Evolutionary conservation across 306 rosid species (phyloP).

Genomic region (Sicyos baderoa): DNA sequence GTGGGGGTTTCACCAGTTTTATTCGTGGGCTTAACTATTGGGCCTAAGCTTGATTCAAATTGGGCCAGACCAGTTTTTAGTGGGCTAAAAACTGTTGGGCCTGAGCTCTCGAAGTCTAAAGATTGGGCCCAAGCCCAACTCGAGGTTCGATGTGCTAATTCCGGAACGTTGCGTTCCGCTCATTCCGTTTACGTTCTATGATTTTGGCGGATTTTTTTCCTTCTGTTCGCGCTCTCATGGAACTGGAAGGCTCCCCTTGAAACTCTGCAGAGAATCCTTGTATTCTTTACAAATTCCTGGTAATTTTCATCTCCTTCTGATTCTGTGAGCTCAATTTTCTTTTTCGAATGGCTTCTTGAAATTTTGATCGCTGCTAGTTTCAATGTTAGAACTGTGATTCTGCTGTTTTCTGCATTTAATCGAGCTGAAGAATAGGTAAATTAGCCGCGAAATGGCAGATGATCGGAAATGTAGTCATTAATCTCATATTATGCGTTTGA

Average conservation of each 20-base stretch:
- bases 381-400: not conserved
- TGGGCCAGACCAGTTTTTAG: not conserved
- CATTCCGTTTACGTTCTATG: not conserved
- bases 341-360: not conserved
- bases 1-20: not conserved
- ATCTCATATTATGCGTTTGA: not conserved
- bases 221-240: slow-evolving; percentile 4
- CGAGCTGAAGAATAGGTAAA: not conserved
- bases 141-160: not conserved
- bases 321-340: not conserved
- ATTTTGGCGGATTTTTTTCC: not conserved
- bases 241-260: not conserved
- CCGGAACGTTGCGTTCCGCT: not conserved
- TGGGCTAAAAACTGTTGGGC: not conserved
- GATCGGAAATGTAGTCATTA: slow-evolving; percentile 6
- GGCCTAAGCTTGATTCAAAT: not conserved
- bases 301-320: not conserved
- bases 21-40: not conserved
- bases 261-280: not conserved
- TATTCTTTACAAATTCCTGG: not conserved
- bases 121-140: too few relatives aligned
- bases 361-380: not conserved
- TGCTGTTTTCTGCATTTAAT: not conserved
- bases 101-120: too few relatives aligned
- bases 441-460: not conserved